Base-by-base conservation (phyloP, 164 flowering plant genomes). In the Warburgia ugandensis region DNA sequence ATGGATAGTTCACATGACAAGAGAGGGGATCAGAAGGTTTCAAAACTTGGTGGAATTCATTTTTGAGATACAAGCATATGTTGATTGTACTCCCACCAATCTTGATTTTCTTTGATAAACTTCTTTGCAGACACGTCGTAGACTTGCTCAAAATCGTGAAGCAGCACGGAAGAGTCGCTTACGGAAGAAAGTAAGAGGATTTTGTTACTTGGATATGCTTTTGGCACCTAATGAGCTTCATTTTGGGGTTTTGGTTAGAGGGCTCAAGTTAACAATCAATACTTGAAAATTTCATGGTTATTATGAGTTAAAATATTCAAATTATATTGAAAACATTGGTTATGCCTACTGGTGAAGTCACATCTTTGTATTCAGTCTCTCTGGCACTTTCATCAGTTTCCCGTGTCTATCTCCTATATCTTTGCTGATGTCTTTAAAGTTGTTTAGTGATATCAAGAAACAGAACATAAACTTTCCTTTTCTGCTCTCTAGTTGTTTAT, bases 141-240 rank as follows among this genome's bases (percentile, higher is more conserved):
- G 98, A 55, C 67, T 85, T 66, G 95, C 87, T 40, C 95, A 85
- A 66, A 85, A 85, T 66, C 83, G 90, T 36, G 95, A 85, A 61
- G 95, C 95, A 62, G 90, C 95, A 29, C 64, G 82, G 53, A 85
- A 82, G 65, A 85, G 95, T 65, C 78, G 90, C 2, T 47, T 85
- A 37, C 73, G 87, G 68, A 85, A 85, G 71, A 85, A 85, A 50
- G 95, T 85, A 63, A 51, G 37, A 43, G 54, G 26, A 14, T 38
- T 23, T 23, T 36, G 16, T 7, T 37, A 11, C 16, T 19, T 3
- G 22, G 29, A 13, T 25, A 33, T n/a, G 2, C 11, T 30, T 17
- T 21, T 48, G 8, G 29, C 11, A 22, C 13, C 10, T 10, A 33
- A 10, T 33, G 0, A 11, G 10, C 37, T n/a, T 3, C 13, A 33